phyloP scores from a whole-genome alignment of 169 alveolate genomes.

The Plasmodium berghei region DNA sequence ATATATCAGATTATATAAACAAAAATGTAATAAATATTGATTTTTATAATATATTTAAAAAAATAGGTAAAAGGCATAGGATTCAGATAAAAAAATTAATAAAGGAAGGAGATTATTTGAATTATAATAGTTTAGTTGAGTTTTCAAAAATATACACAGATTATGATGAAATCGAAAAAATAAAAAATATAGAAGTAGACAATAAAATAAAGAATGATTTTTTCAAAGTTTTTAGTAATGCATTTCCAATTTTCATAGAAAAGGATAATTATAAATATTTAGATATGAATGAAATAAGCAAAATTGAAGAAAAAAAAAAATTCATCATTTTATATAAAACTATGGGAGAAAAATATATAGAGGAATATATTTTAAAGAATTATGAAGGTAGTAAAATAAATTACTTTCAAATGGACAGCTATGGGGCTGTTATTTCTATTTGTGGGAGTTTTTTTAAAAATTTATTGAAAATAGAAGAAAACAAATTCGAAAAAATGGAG shows the following conservation, averaged over 20 bases:
- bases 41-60: constrained; percentile 45
- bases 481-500: neutral
- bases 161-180: constrained; percentile 2
- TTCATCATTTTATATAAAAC: constrained; percentile 28
- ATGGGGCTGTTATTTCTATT: constrained; percentile 30
- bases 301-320: constrained; percentile 54
- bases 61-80: constrained; percentile 9
- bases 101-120: constrained; percentile 43
- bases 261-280: constrained; percentile 14
- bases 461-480: neutral
- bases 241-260: constrained; percentile 47
- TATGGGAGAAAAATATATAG: constrained; percentile 31
- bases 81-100: constrained; percentile 13
- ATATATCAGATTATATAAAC: constrained; percentile 47
- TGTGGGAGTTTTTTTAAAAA: constrained; percentile 14
- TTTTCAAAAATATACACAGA: constrained; percentile 19
- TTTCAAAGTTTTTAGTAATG: constrained; percentile 30
- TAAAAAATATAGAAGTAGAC: constrained; percentile 18
- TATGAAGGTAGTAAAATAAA: constrained; percentile 29
- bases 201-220: constrained; percentile 21
- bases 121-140: constrained; percentile 33
- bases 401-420: constrained; percentile 37
- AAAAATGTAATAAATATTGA: constrained; percentile 48
- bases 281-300: constrained; percentile 19
- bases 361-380: constrained; percentile 38